Conservation (phyloP, 1,139 yeast genomes). For the Sugiyamaella japonica region DNA sequence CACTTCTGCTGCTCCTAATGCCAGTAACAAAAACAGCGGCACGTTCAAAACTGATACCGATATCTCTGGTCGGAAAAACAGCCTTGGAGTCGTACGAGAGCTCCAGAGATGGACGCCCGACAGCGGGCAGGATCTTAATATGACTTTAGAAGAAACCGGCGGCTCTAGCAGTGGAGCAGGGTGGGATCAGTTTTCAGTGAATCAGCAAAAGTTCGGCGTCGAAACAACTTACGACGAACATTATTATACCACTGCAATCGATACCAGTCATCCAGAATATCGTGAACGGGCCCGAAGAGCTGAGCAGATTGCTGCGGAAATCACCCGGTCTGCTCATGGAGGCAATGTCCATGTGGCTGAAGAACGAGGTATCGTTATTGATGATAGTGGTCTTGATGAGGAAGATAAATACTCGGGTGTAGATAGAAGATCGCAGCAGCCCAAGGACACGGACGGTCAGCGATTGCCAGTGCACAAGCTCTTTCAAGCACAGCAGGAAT, state of each 20-base stretch:
- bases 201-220: conserved; percentile 85
- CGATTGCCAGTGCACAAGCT: conserved; percentile 9
- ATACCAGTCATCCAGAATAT: conserved; percentile 74
- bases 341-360: conserved; percentile 84
- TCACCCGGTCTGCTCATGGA: conserved; percentile 61
- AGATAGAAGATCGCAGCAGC: conserved; percentile 39
- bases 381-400: conserved; percentile 87
- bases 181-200: conserved; percentile 96
- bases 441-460: neutral
- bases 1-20: conserved; percentile 13
- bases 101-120: conserved; percentile 88
- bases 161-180: conserved; percentile 26
- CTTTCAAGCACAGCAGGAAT: conserved; percentile 5
- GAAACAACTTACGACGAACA: conserved; percentile 86
- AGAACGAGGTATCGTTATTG: conserved; percentile 77
- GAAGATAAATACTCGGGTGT: conserved; percentile 97
- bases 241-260: conserved; percentile 81
- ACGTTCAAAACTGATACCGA: conserved; percentile 81
- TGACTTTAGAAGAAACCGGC: conserved; percentile 39
- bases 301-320: conserved; percentile 76
- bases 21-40: conserved; percentile 16
- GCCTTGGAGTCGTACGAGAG: conserved; percentile 57
- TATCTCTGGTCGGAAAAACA: conserved; percentile 53
- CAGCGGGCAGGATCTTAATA: conserved; percentile 40
- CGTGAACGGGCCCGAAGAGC: conserved; percentile 66